Conservation (phyloP, 73 alveolate species). For the Paramecium octaurelia region DNA sequence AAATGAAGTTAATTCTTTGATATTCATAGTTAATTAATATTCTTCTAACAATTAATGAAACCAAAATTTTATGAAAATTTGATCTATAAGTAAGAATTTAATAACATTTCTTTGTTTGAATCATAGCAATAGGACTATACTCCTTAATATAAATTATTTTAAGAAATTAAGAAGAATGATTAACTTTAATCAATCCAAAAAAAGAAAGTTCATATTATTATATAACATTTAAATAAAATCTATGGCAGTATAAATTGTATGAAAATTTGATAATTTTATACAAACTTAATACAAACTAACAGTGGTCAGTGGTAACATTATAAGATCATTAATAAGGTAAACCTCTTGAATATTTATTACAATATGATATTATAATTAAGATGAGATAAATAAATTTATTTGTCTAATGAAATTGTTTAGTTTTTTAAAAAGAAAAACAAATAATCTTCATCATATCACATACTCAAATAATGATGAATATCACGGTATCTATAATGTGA, state of each 20-base stretch:
- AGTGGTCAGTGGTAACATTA: background rate
- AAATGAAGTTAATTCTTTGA: background rate
- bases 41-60: background rate
- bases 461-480: slow-evolving; percentile 49
- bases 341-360: background rate
- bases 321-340: background rate
- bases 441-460: background rate
- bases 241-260: background rate
- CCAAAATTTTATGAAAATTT: background rate
- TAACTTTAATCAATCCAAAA: background rate
- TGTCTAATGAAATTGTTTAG: background rate
- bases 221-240: background rate
- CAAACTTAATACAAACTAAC: background rate
- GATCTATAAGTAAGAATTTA: background rate
- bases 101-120: background rate
- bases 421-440: background rate
- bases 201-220: background rate
- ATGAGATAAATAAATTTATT: background rate
- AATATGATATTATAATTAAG: background rate
- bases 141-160: too few relatives aligned
- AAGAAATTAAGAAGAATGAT: too few relatives aligned
- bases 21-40: background rate
- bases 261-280: background rate
- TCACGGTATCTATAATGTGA: background rate
- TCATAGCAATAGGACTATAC: too few relatives aligned